Percentiles rank a stretch among this genome's conserved stretches.
phyloP scores from a whole-genome alignment of 75 land plant genomes.

The Pseudotsuga menziesii region DNA sequence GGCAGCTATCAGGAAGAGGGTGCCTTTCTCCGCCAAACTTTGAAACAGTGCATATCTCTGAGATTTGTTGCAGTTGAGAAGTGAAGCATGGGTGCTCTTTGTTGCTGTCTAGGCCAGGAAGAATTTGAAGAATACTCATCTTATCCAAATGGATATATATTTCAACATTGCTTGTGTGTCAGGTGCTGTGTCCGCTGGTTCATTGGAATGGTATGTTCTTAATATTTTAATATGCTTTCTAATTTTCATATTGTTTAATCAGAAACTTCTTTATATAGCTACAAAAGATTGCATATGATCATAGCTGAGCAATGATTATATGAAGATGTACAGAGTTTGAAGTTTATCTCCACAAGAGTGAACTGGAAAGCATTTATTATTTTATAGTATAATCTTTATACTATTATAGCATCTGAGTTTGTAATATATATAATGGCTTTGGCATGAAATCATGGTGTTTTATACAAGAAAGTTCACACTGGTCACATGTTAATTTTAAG shows the following conservation, averaged over 20 bases:
- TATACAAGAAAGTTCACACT: too few species aligned
- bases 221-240: background rate
- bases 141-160: slow-evolving; percentile 4
- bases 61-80: background rate
- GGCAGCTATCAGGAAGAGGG: background rate
- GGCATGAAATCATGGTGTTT: too few species aligned
- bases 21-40: background rate
- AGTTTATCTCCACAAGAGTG: background rate
- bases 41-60: background rate
- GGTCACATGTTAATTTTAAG: too few species aligned
- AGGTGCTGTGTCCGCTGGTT: slow-evolving; percentile 3
- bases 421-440: background rate
- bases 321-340: background rate
- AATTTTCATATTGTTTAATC: background rate
- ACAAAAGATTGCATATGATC: background rate
- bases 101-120: slow-evolving; percentile 5
- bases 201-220: background rate
- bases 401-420: background rate
- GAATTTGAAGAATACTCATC: slow-evolving; percentile 8
- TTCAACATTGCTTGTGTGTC: slow-evolving; percentile 5
- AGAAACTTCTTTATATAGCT: background rate
- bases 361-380: background rate
- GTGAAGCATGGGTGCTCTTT: slow-evolving; percentile 8
- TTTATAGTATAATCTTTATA: background rate
- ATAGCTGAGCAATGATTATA: background rate